Evolutionary conservation across 2,329 filamentous ascomycete species (phyloP), one percentile per base, ranked within the genome.

Genomic region (Eurotiales sp.): DNA sequence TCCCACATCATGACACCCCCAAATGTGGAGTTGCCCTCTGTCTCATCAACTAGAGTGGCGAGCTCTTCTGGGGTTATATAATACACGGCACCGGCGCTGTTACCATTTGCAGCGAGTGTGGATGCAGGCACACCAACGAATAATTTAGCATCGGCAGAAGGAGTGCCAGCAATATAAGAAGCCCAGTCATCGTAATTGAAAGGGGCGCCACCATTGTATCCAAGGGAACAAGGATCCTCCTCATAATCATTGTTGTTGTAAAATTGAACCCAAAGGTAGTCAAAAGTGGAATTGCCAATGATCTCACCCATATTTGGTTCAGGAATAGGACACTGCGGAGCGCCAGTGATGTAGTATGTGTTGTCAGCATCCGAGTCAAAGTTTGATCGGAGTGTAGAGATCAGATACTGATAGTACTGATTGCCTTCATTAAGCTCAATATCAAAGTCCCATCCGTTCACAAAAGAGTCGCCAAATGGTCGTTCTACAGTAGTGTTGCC

Each of bases 1-100:
- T 83, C 79, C 77, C 78, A 83, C 4, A 83, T 62, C 80, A 83
- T 83, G 30, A 82, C 69, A 66, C 81, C 81, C 36, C 78, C 81
- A 56, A 83, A 83, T 1, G 64, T 66, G 15, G 67, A 54, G 1
- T 69, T 65, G 11, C 61, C 61, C 55, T 71, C 70, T 53, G 73
- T 77, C 29, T 64, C 60, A 11, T 66, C 58, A 22, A 82, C 64
- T 48, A 83, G 56, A 3, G 60, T 58, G 47, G 73, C 63, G 2
- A 74, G 77, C 52, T 81, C 71, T 1, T 59, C 54, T 0, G 76
- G 75, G 1, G 61, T 64, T 10, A 83, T 62, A 59, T 82, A 83
- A 58, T 71, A 72, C 12, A 39, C 39, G 7, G 46, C 51, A 15
- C 47, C 51, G n/a, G 27, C 51, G 14, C 32, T 53, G 0, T 61